Conservation (phyloP, 2,329 filamentous ascomycete genomes). For the Shiraia sp. region DNA sequence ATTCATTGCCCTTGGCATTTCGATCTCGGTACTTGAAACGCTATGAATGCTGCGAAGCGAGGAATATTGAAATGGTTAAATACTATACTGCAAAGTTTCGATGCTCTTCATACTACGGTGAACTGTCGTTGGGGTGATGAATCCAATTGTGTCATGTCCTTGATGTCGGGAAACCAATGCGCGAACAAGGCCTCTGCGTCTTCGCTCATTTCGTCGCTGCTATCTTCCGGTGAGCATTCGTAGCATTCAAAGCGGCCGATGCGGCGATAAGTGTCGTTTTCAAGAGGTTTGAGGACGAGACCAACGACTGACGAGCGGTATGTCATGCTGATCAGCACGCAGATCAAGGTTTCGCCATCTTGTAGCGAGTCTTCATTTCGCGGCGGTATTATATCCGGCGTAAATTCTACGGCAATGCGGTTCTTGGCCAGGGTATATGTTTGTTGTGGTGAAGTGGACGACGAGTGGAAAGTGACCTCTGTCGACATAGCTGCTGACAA, state of each 20-base stretch:
- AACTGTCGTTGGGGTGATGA: slow-evolving; percentile 34
- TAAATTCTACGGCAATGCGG: slow-evolving; percentile 36
- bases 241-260: slow-evolving; percentile 43
- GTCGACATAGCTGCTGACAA: slow-evolving; percentile 41
- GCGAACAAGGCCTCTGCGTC: slow-evolving; percentile 41
- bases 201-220: slow-evolving; percentile 35
- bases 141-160: slow-evolving; percentile 43
- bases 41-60: too few relatives aligned
- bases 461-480: slow-evolving; percentile 30
- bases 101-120: slow-evolving; percentile 27
- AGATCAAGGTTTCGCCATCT: slow-evolving; percentile 36
- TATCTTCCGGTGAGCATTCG: slow-evolving; percentile 32
- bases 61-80: too few relatives aligned
- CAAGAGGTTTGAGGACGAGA: slow-evolving; percentile 31
- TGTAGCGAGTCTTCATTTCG: slow-evolving; percentile 30
- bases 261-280: slow-evolving; percentile 31
- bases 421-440: slow-evolving; percentile 33
- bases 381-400: slow-evolving; percentile 33
- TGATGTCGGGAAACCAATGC: slow-evolving; percentile 42
- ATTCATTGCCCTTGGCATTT: not conserved
- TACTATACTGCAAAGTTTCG: not conserved
- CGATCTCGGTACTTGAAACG: too few relatives aligned
- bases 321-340: slow-evolving; percentile 42
- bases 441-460: slow-evolving; percentile 5
- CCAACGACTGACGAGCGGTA: slow-evolving; percentile 42